These are phyloP conservation scores for Benincasa hispida DNA, from an alignment of 306 rosid genomes.

Conservation along the genomic window DNA sequence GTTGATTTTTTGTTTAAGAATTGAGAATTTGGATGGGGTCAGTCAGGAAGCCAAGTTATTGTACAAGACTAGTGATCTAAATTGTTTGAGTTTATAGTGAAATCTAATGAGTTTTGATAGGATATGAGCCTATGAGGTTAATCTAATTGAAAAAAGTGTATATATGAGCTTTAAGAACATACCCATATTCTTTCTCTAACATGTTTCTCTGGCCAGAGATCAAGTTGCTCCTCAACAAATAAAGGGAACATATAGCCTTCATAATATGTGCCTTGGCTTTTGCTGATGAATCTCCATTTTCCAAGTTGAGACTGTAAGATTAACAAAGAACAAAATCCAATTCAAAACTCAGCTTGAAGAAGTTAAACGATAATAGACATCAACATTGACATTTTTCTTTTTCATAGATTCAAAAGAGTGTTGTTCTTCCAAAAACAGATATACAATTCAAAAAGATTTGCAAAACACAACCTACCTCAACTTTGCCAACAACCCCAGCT, in stretches of 20 bases:
- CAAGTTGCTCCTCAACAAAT: constrained; percentile 77
- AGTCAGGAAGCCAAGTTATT: neutral
- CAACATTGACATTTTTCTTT: neutral
- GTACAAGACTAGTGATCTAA: neutral
- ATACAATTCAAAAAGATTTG: neutral
- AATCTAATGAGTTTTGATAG: neutral
- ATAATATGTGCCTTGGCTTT: constrained; percentile 62
- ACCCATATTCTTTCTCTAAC: constrained; percentile 75
- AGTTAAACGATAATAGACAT: neutral
- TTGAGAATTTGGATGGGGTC: neutral
- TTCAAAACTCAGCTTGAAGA: neutral
- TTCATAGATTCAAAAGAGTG: neutral
- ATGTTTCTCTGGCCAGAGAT: constrained; percentile 81
- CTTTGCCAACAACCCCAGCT: constrained; percentile 78
- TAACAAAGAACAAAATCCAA: neutral
- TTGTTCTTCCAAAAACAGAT: neutral
- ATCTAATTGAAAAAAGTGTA: neutral
- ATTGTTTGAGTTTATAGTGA: neutral
- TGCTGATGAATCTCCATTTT: constrained; percentile 86
- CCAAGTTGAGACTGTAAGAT: constrained; percentile 59
- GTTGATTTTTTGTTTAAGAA: neutral
- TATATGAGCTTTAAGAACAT: constrained; percentile 6
- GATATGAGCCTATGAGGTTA: neutral
- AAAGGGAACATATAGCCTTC: constrained; percentile 96
- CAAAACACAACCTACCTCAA: constrained; percentile 40